phyloP scores from a whole-genome alignment of 2,329 filamentous ascomycete species.

The Penicillium digitatum region DNA sequence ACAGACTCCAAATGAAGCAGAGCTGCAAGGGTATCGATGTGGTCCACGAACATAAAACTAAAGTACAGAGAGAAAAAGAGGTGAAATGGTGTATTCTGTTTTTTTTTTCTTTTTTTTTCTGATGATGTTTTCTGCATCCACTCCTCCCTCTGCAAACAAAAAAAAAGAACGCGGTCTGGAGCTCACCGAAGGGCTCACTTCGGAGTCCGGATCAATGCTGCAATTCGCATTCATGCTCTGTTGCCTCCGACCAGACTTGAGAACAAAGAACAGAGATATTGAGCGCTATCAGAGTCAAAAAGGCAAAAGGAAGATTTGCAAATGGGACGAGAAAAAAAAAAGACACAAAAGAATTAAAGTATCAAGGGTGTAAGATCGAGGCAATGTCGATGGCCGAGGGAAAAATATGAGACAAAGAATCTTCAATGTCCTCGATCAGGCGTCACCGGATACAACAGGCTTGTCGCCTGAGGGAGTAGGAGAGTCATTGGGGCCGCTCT shows the following conservation, averaged over 20 bases:
- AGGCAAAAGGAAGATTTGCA: constrained; percentile 18
- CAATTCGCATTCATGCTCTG: background rate
- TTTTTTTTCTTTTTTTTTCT: constrained; percentile 15
- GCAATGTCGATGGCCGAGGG: constrained; percentile 9
- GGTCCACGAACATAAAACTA: constrained; percentile 27
- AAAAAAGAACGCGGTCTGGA: constrained; percentile 5
- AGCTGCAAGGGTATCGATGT: constrained; percentile 38
- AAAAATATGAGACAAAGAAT: constrained; percentile 17
- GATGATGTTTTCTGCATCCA: constrained; percentile 12
- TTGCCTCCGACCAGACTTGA: background rate
- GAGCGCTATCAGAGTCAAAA: constrained; percentile 13
- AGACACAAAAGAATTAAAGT: constrained; percentile 29
- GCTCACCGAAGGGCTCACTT: background rate
- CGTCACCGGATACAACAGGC: constrained; percentile 33
- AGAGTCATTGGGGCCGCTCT: constrained; percentile 47
- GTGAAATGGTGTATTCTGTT: constrained; percentile 7
- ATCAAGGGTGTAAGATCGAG: constrained; percentile 18
- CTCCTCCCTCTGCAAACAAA: constrained; percentile 6
- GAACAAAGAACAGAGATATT: constrained; percentile 1
- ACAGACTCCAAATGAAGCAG: constrained; percentile 10
- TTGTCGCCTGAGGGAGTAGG: constrained; percentile 35
- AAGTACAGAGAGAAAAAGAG: constrained; percentile 29
- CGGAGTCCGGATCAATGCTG: background rate
- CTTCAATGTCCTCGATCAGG: constrained; percentile 22
- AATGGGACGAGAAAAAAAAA: constrained; percentile 21